A percentile compares a stretch with the other conserved stretches of the same genome.
These are phyloP conservation scores for Fusarium verticillioides DNA, from an alignment of 2,329 filamentous ascomycete genomes.

Conservation along the genomic window DNA sequence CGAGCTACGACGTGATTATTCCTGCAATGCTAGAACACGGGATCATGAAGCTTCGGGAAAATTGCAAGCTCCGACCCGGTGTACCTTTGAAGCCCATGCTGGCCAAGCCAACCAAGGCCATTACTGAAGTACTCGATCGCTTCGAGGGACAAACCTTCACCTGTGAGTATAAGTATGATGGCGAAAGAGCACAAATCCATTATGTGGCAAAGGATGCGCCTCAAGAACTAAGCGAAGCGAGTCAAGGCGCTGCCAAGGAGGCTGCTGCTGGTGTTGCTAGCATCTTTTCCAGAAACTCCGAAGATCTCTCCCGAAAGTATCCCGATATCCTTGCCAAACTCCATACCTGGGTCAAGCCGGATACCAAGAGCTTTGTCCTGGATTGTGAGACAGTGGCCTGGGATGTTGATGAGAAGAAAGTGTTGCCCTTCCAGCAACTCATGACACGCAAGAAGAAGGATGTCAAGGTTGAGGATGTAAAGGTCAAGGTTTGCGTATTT, in stretches of 20 bases:
- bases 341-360: constrained; percentile 86
- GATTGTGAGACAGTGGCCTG: constrained; percentile 98
- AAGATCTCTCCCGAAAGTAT: constrained; percentile 97
- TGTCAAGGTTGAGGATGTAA: constrained; percentile 93
- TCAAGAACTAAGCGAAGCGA: constrained; percentile 73
- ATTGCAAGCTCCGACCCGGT: constrained; percentile 91
- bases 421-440: constrained; percentile 95
- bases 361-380: constrained; percentile 95
- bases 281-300: constrained; percentile 97
- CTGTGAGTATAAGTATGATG: constrained; percentile 99
- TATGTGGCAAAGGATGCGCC: constrained; percentile 87
- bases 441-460: constrained; percentile 99
- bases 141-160: constrained; percentile 97
- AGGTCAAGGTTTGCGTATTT: constrained; percentile 96
- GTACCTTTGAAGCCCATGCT: constrained; percentile 98
- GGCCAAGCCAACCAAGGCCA: constrained; percentile 97
- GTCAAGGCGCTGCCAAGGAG: constrained; percentile 71
- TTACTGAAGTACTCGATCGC: constrained; percentile 95
- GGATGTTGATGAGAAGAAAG: constrained; percentile 95
- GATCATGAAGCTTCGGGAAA: constrained; percentile 81
- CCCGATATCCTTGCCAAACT: constrained; percentile 93
- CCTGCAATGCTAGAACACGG: constrained; percentile 89
- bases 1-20: constrained; percentile 94
- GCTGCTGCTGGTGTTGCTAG: constrained; percentile 80
- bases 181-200: constrained; percentile 97